phyloP scores from a whole-genome alignment of 169 alveolate genomes.

The Eimeria nieschulzi region DNA sequence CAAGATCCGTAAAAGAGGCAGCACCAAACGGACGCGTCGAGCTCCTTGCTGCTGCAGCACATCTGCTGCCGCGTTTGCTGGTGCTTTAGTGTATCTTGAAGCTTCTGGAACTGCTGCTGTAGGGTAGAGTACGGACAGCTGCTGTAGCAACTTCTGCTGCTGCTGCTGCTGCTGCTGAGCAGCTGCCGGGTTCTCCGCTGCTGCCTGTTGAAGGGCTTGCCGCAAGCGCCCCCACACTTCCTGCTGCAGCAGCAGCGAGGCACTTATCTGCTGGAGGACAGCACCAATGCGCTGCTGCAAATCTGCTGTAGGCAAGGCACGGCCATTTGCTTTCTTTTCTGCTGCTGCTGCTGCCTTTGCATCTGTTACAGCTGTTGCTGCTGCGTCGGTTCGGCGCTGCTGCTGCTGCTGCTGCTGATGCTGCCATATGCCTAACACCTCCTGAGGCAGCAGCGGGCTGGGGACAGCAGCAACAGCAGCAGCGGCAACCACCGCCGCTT shows the following conservation, averaged over 20 bases:
- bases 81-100: background rate
- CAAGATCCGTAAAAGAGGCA: constrained; percentile 30
- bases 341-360: background rate
- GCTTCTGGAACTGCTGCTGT: background rate
- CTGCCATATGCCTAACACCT: constrained; percentile 36
- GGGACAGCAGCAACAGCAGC: constrained; percentile 66
- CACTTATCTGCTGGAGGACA: constrained; percentile 50
- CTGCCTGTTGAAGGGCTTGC: constrained; percentile 20
- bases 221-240: constrained; percentile 52
- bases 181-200: background rate
- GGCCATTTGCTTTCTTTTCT: background rate
- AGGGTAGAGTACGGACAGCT: background rate
- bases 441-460: constrained; percentile 69
- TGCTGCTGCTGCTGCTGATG: constrained; percentile 21
- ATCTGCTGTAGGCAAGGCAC: constrained; percentile 27
- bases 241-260: constrained; percentile 62
- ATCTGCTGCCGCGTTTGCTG: background rate
- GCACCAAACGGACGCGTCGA: constrained; percentile 17
- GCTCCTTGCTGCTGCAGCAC: background rate
- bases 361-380: background rate
- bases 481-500: constrained; percentile 64
- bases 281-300: constrained; percentile 55
- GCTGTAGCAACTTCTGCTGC: constrained; percentile 34
- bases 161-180: constrained; percentile 44
- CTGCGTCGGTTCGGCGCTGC: constrained; percentile 31